phyloP scores from a whole-genome alignment of 306 rosid genomes.

The Alnus rubra region DNA sequence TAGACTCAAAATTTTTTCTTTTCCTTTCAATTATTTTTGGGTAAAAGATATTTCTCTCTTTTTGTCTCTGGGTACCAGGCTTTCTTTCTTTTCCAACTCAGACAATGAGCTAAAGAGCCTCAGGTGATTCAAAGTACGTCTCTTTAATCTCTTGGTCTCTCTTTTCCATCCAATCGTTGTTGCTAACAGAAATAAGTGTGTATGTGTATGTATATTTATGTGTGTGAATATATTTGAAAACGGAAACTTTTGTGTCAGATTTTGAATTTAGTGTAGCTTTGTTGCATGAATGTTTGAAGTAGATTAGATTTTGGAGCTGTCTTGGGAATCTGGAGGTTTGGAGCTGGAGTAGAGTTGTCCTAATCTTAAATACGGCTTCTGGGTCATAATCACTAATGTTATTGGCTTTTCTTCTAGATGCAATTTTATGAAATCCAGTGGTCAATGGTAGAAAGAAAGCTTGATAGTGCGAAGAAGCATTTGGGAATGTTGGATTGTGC shows the following conservation, averaged over 20 bases:
- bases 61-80: not conserved
- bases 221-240: not conserved
- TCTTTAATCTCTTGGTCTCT: not conserved
- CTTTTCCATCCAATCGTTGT: not conserved
- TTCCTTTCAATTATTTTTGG: not conserved
- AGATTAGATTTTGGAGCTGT: not conserved
- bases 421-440: not conserved
- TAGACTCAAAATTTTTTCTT: not conserved
- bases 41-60: not conserved
- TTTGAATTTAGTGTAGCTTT: slow-evolving; percentile 11
- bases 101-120: not conserved
- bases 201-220: not conserved
- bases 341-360: not conserved
- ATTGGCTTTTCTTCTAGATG: not conserved
- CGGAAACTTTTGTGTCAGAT: slow-evolving; percentile 13
- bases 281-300: not conserved
- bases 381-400: not conserved
- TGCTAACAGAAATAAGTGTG: not conserved
- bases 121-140: not conserved
- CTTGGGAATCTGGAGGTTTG: slow-evolving; percentile 10
- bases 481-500: not conserved
- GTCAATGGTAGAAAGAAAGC: not conserved
- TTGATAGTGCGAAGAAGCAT: not conserved
- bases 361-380: slow-evolving; percentile 5
- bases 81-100: not conserved